Conservation (phyloP, 2,329 filamentous ascomycete genomes). For the Exophiala aquamarina region DNA sequence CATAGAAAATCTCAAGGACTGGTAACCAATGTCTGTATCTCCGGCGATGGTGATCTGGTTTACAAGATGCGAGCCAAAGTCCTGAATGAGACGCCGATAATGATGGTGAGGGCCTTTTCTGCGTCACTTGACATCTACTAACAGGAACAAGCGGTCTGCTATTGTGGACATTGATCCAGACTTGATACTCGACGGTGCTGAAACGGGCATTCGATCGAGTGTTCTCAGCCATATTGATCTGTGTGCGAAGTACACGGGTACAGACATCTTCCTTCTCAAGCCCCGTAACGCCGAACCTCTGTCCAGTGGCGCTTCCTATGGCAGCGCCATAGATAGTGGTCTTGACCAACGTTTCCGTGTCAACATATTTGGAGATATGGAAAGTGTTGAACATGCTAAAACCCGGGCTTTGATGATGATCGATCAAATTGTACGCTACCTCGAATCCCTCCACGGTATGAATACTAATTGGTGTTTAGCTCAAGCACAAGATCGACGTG, state of each 20-base stretch:
- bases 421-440: slow-evolving; percentile 73
- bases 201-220: slow-evolving; percentile 67
- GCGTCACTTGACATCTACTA: slow-evolving; percentile 13
- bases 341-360: slow-evolving; percentile 87
- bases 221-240: slow-evolving; percentile 84
- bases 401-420: slow-evolving; percentile 95
- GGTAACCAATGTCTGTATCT: slow-evolving; percentile 87
- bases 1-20: slow-evolving; percentile 55
- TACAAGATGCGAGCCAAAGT: slow-evolving; percentile 88
- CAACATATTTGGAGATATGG: slow-evolving; percentile 90
- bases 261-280: slow-evolving; percentile 93
- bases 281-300: slow-evolving; percentile 81
- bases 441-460: background rate
- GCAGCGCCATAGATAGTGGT: slow-evolving; percentile 76
- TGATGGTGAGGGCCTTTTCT: slow-evolving; percentile 66
- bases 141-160: slow-evolving; percentile 70
- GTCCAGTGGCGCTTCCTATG: slow-evolving; percentile 63
- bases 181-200: slow-evolving; percentile 75
- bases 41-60: slow-evolving; percentile 81
- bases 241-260: slow-evolving; percentile 83
- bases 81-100: slow-evolving; percentile 86
- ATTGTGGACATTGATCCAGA: slow-evolving; percentile 91
- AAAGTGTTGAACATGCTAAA: slow-evolving; percentile 96
- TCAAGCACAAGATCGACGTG: slow-evolving; percentile 66
- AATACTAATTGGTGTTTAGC: slow-evolving; percentile 34